Base-by-base conservation (phyloP, 805 yeast species). In the Grigorovia transvaalensis region DNA sequence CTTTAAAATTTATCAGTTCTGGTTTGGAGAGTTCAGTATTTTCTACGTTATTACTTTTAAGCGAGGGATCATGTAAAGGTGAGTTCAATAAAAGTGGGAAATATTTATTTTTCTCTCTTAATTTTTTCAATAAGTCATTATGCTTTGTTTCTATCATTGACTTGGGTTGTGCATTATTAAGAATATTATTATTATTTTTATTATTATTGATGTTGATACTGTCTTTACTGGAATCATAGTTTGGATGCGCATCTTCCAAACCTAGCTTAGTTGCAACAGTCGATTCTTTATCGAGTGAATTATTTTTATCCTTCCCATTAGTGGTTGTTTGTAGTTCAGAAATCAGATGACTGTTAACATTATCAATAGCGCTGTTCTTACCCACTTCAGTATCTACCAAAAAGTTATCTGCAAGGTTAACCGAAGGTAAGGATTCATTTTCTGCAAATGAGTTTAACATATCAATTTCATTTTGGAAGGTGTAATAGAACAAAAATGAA, bases 91-190 rank as follows among this genome's bases (percentile, higher is more conserved):
- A 45, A 5, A 72, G 19, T 2, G 77, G 77, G 51, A 67, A 72
- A 54, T 66, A 73, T 55, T 61, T 67, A 55, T 72, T 72, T 58
- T 73, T 73, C 12, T 62, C 69, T 46, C 53, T 50, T 30, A 61
- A 45, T 50, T 57, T 56, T 18, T 40, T 38, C 17, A 38, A 38
- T 38, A 38, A 13, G 15, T 38, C 42, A 15, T 13, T 12, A n/a
- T 38, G 17, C 12, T 13, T 38, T 38, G 42, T 2, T 3, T 38
- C 17, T 38, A 13, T 30, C 19, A 17, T 45, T 33, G 38, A 18
- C 17, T 23, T 46, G n/a, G 29, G 4, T 13, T 18, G 29, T 8
- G 27, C n/a, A 20, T 44, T 45, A 9, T 20, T 46, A 38, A 40
- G 46, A 49, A 23, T 47, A 41, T 41, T 20, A 23, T 45, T 27